These are phyloP conservation scores for Talaromyces ruber DNA, from an alignment of 495 filamentous ascomycete species.

Conservation along the genomic window DNA sequence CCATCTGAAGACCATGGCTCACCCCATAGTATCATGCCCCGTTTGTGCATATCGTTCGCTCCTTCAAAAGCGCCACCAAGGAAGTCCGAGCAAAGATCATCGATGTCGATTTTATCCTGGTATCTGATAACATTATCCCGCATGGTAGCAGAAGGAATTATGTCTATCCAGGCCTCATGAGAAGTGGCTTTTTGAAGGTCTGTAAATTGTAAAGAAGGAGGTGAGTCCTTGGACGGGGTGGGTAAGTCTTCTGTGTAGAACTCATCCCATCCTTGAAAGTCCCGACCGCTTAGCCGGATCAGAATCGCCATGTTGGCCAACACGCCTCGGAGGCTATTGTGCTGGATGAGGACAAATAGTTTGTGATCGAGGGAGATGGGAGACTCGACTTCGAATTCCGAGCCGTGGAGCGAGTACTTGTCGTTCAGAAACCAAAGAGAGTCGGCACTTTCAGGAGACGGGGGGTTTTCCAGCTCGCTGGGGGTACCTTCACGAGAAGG, in stretches of 20 bases:
- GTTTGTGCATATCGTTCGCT: not conserved
- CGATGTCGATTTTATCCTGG: conserved; percentile 28
- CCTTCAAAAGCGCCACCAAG: conserved; percentile 8
- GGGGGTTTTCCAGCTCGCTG: not conserved
- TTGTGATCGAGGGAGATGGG: not conserved
- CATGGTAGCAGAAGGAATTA: conserved; percentile 24
- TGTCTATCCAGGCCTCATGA: conserved; percentile 32
- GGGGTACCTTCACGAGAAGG: not conserved
- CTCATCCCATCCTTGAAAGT: conserved; percentile 2
- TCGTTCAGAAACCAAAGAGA: not conserved
- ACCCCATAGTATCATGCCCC: conserved; percentile 30
- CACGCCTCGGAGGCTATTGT: not conserved
- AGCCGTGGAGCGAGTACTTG: not conserved
- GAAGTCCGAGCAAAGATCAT: conserved; percentile 32
- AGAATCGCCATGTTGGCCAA: conserved; percentile 1
- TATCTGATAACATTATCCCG: conserved; percentile 27
- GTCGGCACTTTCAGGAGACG: not conserved
- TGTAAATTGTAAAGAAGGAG: conserved; percentile 13
- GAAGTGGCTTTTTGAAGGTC: conserved; percentile 24
- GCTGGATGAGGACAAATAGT: not conserved
- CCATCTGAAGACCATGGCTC: conserved; percentile 25
- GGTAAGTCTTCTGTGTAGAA: conserved; percentile 1
- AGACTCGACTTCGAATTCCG: not conserved
- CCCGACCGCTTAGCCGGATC: not conserved
- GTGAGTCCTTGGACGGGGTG: not conserved